phyloP scores from a whole-genome alignment of 371 early-diverging fungal species.

The Mucor lusitanicus region DNA sequence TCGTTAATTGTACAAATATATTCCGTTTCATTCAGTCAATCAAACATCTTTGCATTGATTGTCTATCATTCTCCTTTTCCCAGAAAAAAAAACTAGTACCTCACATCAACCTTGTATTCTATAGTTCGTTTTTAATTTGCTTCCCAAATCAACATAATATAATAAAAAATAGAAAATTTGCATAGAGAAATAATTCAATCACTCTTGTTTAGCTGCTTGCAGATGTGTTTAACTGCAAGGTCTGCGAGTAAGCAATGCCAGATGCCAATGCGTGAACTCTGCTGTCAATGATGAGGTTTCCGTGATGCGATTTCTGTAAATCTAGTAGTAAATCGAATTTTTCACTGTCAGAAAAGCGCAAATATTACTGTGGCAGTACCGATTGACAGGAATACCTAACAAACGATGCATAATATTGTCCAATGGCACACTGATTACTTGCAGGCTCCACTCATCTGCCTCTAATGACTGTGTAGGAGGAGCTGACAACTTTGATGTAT shows the following conservation, averaged over 20 bases:
- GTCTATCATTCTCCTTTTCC: background rate
- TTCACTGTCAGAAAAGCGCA: background rate
- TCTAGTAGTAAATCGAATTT: background rate
- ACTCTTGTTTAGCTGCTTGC: background rate
- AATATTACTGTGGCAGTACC: no score
- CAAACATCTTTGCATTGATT: background rate
- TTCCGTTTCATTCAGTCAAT: background rate
- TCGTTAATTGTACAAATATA: background rate
- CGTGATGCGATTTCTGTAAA: slow-evolving; percentile 9
- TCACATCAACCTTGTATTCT: background rate
- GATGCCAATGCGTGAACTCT: slow-evolving; percentile 25
- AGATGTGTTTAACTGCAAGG: background rate
- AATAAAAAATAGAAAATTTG: slow-evolving; percentile 1
- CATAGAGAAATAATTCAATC: background rate
- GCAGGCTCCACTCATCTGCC: slow-evolving; percentile 62
- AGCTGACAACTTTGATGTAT: slow-evolving; percentile 12
- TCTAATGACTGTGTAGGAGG: slow-evolving; percentile 31
- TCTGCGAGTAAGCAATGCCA: slow-evolving; percentile 12
- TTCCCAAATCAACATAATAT: background rate
- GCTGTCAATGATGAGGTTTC: slow-evolving; percentile 21
- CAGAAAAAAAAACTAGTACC: background rate
- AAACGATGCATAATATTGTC: slow-evolving; percentile 31
- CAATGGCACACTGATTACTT: slow-evolving; percentile 45
- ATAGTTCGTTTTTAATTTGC: background rate
- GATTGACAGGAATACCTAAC: slow-evolving; percentile 28